Base-by-base conservation (phyloP, 1,139 yeast species). In the Geotrichum macrosporum region DNA sequence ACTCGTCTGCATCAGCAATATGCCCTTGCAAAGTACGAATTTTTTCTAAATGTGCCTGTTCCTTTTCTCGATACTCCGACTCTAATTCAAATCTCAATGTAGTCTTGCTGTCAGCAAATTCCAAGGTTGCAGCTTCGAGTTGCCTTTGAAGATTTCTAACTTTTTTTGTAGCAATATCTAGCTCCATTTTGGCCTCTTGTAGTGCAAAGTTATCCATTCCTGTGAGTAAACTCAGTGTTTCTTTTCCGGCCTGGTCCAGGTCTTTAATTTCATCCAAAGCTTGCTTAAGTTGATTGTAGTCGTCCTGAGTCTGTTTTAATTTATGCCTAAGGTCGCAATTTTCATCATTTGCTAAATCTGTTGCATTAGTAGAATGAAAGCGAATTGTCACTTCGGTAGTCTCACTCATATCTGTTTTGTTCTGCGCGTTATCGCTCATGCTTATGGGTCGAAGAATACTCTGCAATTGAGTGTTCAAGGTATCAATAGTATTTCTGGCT, bases 1-100 rank as follows among this genome's bases (percentile, higher is more conserved):
- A 41, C 22, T 34, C 39, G 15, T 19, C 39, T 12, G 35, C 30
- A 13, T 34, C 32, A 9, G 31, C 30, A 15, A 41, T 32, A 16
- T 18, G 31, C 34, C 26, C 21, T n/a, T 34, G 22, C n/a, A 41
- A 18, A 9, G 5, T 39, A 12, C 9, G 29, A 6, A 29, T 39
- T 18, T 19, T 18, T 12, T 39, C 33, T 18, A 20, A 35, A 18
- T 30, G 19, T 9, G 21, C 43, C 12, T 30, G 18, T 6, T 16
- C 13, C 19, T 18, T 29, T 18, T 39, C 33, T 15, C 19, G 19
- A 27, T n/a, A 21, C 33, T 15, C 20, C 8, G 18, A 9, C 13
- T 39, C 21, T 12, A 22, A 16, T 30, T 16, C 31, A 5, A 10
- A 4, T 20, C 16, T 19, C 20, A 8, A 33, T 5, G 5, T 5